Evolutionary conservation across 345 rosid species (phyloP).

Genomic region (Lenwebbia sp.): DNA sequence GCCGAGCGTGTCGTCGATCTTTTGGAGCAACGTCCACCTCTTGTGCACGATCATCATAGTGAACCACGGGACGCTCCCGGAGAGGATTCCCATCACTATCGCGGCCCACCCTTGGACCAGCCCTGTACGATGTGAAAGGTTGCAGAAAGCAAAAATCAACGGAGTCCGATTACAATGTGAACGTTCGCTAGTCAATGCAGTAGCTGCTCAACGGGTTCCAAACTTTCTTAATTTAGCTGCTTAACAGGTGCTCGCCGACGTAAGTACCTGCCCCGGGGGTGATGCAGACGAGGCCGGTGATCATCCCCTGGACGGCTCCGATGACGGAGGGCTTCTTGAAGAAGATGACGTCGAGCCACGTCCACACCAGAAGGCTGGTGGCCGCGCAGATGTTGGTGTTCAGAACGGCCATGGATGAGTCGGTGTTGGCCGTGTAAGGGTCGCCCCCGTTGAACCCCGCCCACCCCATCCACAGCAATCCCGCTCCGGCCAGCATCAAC

Average conservation of each 20-base stretch:
- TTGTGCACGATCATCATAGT: slow-evolving; percentile 16
- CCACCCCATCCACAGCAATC: slow-evolving; percentile 15
- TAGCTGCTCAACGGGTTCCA: background rate
- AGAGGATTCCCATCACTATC: slow-evolving; percentile 6
- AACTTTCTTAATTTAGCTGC: background rate
- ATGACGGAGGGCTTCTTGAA: slow-evolving; percentile 12
- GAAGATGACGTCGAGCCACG: slow-evolving; percentile 13
- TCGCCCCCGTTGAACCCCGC: slow-evolving; percentile 16
- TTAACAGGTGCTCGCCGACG: background rate
- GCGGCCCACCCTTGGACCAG: slow-evolving; percentile 15
- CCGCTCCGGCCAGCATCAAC: slow-evolving; percentile 10
- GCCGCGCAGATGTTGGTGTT: slow-evolving; percentile 14
- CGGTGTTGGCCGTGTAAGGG: slow-evolving; percentile 8
- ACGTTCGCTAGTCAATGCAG: background rate
- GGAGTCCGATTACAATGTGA: background rate
- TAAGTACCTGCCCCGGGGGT: slow-evolving; percentile 9
- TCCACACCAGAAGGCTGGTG: slow-evolving; percentile 14
- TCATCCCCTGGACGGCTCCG: slow-evolving; percentile 18
- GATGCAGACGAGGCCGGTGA: slow-evolving; percentile 14
- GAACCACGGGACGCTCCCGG: slow-evolving; percentile 13
- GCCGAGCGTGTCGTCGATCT: slow-evolving; percentile 11
- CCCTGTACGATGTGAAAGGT: background rate
- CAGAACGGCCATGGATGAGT: slow-evolving; percentile 10
- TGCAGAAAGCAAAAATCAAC: background rate
- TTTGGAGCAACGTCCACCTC: slow-evolving; percentile 5